Evolutionary conservation across 306 rosid genomes (phyloP), one percentile per base, ranked within the genome.

Genomic region (Dalbergia cultrata): DNA sequence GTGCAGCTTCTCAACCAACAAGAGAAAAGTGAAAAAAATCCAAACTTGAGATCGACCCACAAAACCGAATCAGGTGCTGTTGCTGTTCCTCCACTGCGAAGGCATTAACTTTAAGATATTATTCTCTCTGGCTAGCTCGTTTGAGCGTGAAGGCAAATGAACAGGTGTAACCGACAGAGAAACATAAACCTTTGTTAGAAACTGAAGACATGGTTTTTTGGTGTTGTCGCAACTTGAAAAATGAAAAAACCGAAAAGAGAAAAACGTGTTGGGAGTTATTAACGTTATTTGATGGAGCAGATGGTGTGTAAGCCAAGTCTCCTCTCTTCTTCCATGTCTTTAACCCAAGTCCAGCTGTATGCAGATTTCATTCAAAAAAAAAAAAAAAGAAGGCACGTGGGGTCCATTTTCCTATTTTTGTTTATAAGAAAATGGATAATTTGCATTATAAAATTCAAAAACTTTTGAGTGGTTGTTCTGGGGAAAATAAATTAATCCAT

Each of bases 41-140:
- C 8, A 75, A 87, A 79, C 86, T 84, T 87, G 74, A 56, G 75
- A 64, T 57, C 22, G 83, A 87, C 79, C 86, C 91, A 80, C 84
- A 3, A 77, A 75, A 16, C 37, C 16, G 87, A 88, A 81, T 75
- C 78, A 81, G 74, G 58, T 39, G 26, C 66, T 45, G 12, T 31
- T 44, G 33, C 22, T 49, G 31, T 73, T 75, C 67, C 77, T 74
- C 59, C 50, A 63, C 72, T 57, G 39, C 9, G 13, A 77, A 75
- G 76, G 71, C 71, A 74, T 68, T 39, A 13, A 14, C 82, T 67
- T 80, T 50, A 63, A 26, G 45, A 16, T 81, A 37, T 57, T 67
- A 74, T 54, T 16, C 19, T 54, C 52, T 65, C 70, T 64, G 53
- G 22, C 50, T 74, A 82, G 68, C 70, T 73, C 64, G 80, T 50